Evolutionary conservation across 352 stramenopile species (phyloP).

Genomic region (Phytophthora brassicae): DNA sequence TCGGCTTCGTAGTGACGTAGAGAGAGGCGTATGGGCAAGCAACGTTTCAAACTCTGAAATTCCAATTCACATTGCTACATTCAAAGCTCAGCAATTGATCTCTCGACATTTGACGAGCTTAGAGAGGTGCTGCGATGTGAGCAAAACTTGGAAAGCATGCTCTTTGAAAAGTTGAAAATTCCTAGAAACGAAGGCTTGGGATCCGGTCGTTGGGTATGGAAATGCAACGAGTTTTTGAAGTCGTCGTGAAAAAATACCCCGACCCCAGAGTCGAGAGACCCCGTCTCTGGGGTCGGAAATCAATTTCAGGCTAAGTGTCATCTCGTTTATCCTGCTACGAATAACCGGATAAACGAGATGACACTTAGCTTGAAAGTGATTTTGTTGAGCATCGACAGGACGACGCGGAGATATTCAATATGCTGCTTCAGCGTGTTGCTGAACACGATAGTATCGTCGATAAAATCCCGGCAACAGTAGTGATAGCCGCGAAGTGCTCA

Average conservation of each 20-base stretch:
- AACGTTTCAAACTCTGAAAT: too few relatives aligned
- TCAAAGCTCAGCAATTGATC: too few relatives aligned
- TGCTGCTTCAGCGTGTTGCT: slow-evolving; percentile 3
- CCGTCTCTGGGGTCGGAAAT: too few relatives aligned
- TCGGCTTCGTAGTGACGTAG: too few relatives aligned
- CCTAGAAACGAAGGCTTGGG: not conserved
- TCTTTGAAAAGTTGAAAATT: not conserved
- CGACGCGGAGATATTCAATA: not conserved
- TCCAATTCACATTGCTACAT: too few relatives aligned
- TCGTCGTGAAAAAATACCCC: not conserved
- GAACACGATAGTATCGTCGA: not conserved
- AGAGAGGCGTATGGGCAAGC: too few relatives aligned
- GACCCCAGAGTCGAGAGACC: not conserved
- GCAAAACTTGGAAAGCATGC: not conserved
- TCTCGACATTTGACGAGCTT: too few relatives aligned
- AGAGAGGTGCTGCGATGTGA: not conserved
- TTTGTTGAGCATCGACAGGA: not conserved
- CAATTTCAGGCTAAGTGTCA: too few relatives aligned
- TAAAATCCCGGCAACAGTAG: slow-evolving; percentile 2
- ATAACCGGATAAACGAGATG: slow-evolving; percentile 1
- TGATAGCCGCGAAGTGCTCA: not conserved
- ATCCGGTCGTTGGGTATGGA: not conserved
- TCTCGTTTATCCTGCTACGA: too few relatives aligned
- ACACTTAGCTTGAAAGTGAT: slow-evolving; percentile 2
- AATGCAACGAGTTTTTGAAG: not conserved